Percentiles rank a stretch among this genome's conserved stretches.
These are phyloP conservation scores for Pholiota molesta DNA, from an alignment of 768 basidiomycete genomes.

Conservation along the genomic window DNA sequence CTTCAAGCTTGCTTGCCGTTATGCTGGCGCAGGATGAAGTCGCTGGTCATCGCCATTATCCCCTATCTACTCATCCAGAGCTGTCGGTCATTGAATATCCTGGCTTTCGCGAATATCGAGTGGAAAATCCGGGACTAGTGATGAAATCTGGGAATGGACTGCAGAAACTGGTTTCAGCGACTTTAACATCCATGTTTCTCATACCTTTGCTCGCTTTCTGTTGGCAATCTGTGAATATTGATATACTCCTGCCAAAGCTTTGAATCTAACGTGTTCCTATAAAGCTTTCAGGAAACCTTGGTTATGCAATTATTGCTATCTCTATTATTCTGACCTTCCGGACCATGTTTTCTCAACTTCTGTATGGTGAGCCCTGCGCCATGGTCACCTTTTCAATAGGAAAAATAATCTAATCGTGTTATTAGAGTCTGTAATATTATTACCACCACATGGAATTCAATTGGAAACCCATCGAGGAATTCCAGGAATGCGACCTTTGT, in stretches of 20 bases:
- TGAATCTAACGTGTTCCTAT: not conserved
- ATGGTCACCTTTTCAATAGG: not conserved
- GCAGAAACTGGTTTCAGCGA: slow-evolving; percentile 17
- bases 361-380: slow-evolving; percentile 21
- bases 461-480: slow-evolving; percentile 71
- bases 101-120: slow-evolving; percentile 60
- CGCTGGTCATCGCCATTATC: slow-evolving; percentile 21
- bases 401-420: not conserved
- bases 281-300: slow-evolving; percentile 1
- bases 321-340: not conserved
- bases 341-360: slow-evolving; percentile 9
- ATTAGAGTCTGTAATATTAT: slow-evolving; percentile 69
- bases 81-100: slow-evolving; percentile 48
- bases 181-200: slow-evolving; percentile 21
- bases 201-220: slow-evolving; percentile 32
- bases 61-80: slow-evolving; percentile 48
- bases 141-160: slow-evolving; percentile 37
- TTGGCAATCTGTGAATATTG: slow-evolving; percentile 32
- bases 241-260: not conserved
- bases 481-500: slow-evolving; percentile 35
- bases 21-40: not conserved
- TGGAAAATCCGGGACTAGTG: slow-evolving; percentile 54
- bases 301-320: slow-evolving; percentile 2
- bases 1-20: not conserved
- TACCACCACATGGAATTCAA: slow-evolving; percentile 74